Conservation (phyloP, 2,329 filamentous ascomycete genomes). For the Cordyceps farinosa region DNA sequence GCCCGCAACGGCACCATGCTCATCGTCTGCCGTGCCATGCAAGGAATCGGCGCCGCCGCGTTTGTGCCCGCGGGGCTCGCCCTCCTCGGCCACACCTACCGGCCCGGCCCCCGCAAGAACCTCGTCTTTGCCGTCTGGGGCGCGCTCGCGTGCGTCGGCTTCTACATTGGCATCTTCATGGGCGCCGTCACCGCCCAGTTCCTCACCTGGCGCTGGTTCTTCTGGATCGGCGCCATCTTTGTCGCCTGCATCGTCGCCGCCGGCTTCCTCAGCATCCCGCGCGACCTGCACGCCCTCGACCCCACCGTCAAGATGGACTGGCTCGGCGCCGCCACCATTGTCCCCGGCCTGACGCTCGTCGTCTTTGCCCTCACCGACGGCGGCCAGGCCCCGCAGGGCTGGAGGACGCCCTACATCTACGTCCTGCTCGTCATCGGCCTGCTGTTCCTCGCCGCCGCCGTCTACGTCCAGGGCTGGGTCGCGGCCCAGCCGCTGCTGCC, state of each 20-base stretch:
- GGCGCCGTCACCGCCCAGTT: slow-evolving; percentile 61
- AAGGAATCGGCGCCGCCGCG: slow-evolving; percentile 70
- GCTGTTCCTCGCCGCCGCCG: slow-evolving; percentile 54
- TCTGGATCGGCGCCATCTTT: slow-evolving; percentile 56
- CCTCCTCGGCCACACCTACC: slow-evolving; percentile 66
- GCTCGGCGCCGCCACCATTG: slow-evolving; percentile 57
- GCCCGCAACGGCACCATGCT: slow-evolving; percentile 65
- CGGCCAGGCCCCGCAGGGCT: slow-evolving; percentile 63
- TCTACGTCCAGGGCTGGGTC: slow-evolving; percentile 71
- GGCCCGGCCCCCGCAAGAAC: slow-evolving; percentile 70
- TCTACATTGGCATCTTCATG: slow-evolving; percentile 65
- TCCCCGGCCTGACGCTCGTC: slow-evolving; percentile 63
- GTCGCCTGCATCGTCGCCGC: slow-evolving; percentile 46
- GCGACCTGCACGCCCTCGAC: slow-evolving; percentile 27
- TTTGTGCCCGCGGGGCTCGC: slow-evolving; percentile 66
- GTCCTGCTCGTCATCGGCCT: slow-evolving; percentile 61
- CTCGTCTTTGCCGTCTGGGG: slow-evolving; percentile 60
- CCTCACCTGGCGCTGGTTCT: slow-evolving; percentile 65
- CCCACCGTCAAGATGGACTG: slow-evolving; percentile 59
- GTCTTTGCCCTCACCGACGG: slow-evolving; percentile 74
- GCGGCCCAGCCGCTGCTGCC: slow-evolving; percentile 67
- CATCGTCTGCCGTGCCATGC: slow-evolving; percentile 68
- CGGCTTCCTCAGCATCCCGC: slow-evolving; percentile 39
- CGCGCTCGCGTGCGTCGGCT: slow-evolving; percentile 55
- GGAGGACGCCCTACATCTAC: slow-evolving; percentile 70